phyloP scores from a whole-genome alignment of 2,329 filamentous ascomycete genomes.

The Alternaria dauci region DNA sequence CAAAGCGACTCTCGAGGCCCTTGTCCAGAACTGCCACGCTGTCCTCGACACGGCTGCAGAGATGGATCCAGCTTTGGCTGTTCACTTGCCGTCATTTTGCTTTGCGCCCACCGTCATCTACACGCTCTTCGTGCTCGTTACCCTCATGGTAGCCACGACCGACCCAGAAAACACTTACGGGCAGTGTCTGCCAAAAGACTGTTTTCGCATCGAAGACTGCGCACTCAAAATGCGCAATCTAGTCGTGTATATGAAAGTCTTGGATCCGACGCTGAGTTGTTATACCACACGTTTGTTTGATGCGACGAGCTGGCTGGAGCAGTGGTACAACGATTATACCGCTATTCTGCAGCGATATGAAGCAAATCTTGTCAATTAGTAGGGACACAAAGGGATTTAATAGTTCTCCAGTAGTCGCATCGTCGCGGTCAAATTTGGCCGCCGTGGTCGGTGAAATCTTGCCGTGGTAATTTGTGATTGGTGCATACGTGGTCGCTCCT shows the following conservation, averaged over 20 bases:
- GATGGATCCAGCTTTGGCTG: slow-evolving; percentile 35
- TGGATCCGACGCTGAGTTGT: slow-evolving; percentile 38
- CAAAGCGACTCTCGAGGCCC: slow-evolving; percentile 18
- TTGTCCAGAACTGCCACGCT: slow-evolving; percentile 35
- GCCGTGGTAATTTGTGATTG: slow-evolving; percentile 13
- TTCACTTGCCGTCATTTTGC: slow-evolving; percentile 35
- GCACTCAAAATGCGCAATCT: slow-evolving; percentile 28
- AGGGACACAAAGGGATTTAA: neutral
- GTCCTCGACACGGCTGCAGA: slow-evolving; percentile 30
- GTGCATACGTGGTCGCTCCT: neutral
- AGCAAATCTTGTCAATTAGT: slow-evolving; percentile 16
- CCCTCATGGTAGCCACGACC: slow-evolving; percentile 28
- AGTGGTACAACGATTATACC: slow-evolving; percentile 37
- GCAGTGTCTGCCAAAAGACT: slow-evolving; percentile 24
- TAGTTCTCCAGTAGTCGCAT: neutral
- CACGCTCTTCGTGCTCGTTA: slow-evolving; percentile 38
- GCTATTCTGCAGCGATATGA: slow-evolving; percentile 36
- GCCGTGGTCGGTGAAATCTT: neutral
- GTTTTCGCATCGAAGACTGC: slow-evolving; percentile 33
- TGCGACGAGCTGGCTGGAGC: slow-evolving; percentile 37
- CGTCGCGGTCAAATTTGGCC: slow-evolving; percentile 32
- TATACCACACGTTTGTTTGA: slow-evolving; percentile 39
- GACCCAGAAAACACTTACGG: slow-evolving; percentile 39
- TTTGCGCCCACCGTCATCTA: slow-evolving; percentile 37
- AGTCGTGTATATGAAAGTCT: slow-evolving; percentile 20